Evolutionary conservation across 371 early-diverging fungal genomes (phyloP), one percentile per base, ranked within the genome.

Genomic region (Mortierella sp.): DNA sequence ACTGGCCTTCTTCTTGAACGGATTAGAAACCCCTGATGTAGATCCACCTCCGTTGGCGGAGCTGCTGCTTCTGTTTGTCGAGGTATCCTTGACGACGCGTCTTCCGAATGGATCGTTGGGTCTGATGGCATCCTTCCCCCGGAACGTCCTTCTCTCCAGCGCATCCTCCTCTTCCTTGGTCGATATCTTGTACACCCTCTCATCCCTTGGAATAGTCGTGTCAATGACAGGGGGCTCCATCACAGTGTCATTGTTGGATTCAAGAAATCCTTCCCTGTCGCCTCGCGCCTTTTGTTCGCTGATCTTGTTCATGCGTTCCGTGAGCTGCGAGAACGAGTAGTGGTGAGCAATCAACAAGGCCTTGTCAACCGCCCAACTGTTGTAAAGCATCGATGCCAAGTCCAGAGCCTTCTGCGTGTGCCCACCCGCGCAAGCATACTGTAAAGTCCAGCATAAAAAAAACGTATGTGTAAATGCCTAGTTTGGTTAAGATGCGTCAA

Each of bases 331-430:
- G 44, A 91, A 83, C 50, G 90, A 89, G 73, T 93, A 87, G 73
- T 89, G 88, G 2, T 91, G 79, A 0, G 97, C 97, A 70, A 97
- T 89, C 79, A 94, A 92, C 68, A 96, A 86, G 0, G 96, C 97
- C 0, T 91, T 94, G 48, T 96, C 95, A 47, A 97, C 75, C 0
- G 96, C 93, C 45, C 81, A 80, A 4, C 89, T 66, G 22, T 86
- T 75, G 45, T 88, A 87, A 31, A 97, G 85, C 76, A 90, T 86
- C 19, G 84, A 75, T 10, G 93, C 88, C 65, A 97, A 77, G 71
- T 97, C 97, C 37, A 96, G 71, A 0, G 95, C 96, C 14, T 95
- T 90, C 71, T 94, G 92, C 0, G 87, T 69, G 48, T 91, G 90
- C 41, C 95, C 95, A 0, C 86, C 80, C 77, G 91, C 92, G 81